A percentile compares a stretch with the other conserved stretches of the same genome.
Conservation (phyloP, 257 asterid genomes). For the Nicotiana attenuata region DNA sequence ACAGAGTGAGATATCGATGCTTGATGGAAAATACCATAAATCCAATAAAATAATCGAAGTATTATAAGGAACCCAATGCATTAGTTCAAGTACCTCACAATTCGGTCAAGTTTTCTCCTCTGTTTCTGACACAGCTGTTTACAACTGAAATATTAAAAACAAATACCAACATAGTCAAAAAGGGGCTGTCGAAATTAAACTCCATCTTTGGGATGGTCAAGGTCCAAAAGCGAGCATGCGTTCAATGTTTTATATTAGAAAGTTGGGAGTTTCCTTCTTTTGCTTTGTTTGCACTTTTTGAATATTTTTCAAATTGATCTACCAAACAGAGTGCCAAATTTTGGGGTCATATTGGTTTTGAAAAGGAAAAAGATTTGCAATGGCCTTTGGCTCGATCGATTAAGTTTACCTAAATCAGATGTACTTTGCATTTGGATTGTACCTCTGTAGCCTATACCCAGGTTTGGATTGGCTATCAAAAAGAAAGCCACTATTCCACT, state of each 20-base stretch:
- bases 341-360: not conserved
- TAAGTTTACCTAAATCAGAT: not conserved
- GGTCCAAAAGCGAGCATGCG: not conserved
- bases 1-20: no score
- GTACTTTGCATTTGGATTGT: not conserved
- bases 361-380: not conserved
- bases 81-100: no score
- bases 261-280: not conserved
- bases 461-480: not conserved
- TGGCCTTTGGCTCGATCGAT: not conserved
- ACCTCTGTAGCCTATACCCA: not conserved
- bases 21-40: no score
- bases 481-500: no score
- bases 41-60: no score
- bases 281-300: constrained; percentile 6
- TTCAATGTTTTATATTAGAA: not conserved
- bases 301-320: not conserved
- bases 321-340: not conserved
- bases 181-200: not conserved
- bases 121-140: not conserved
- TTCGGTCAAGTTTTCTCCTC: not conserved
- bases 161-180: not conserved
- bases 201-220: not conserved
- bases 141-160: not conserved
- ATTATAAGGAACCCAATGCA: no score